Conservation (phyloP, 768 basidiomycete species). For the Phaeotremella fagi region DNA sequence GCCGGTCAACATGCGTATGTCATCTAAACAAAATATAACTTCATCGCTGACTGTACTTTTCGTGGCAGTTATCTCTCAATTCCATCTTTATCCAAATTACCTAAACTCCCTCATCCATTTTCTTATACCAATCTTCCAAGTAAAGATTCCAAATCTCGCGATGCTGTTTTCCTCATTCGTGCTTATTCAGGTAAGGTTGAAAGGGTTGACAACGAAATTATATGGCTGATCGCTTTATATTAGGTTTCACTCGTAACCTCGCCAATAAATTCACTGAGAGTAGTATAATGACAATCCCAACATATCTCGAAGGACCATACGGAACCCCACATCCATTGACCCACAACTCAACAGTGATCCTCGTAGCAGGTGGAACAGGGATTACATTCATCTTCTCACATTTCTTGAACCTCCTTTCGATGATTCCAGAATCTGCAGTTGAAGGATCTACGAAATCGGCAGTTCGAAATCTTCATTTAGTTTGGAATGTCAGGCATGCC, state of each 20-base stretch:
- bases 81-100: neutral
- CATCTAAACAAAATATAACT: neutral
- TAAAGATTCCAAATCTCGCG: neutral
- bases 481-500: conserved; percentile 20
- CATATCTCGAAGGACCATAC: conserved; percentile 7
- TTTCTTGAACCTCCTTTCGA: neutral
- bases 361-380: conserved; percentile 9
- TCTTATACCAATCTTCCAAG: conserved; percentile 3
- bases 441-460: conserved; percentile 3
- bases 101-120: conserved; percentile 1
- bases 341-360: conserved; percentile 4
- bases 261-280: neutral
- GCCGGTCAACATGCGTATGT: conserved; percentile 8
- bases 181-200: conserved; percentile 1
- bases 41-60: neutral
- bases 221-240: neutral
- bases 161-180: conserved; percentile 5
- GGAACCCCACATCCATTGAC: neutral
- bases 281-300: neutral
- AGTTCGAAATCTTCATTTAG: conserved; percentile 13
- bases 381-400: conserved; percentile 7
- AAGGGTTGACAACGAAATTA: neutral
- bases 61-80: neutral
- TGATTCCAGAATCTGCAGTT: neutral
- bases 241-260: conserved; percentile 2